phyloP scores from a whole-genome alignment of 805 yeast genomes.

The Hanseniaspora occidentalis region DNA sequence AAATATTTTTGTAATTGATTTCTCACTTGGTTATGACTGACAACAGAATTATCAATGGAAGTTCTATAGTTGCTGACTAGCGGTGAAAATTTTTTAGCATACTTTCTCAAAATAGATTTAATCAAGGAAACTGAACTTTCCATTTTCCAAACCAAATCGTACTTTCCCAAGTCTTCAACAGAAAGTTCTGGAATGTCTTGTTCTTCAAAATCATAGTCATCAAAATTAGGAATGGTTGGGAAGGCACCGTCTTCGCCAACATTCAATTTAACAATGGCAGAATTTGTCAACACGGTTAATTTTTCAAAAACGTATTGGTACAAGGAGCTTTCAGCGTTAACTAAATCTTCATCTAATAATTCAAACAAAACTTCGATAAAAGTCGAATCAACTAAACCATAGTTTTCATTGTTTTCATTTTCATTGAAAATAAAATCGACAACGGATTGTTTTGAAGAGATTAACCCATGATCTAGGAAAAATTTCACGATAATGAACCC shows the following conservation, averaged over 20 bases:
- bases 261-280: conserved; percentile 13
- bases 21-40: conserved; percentile 24
- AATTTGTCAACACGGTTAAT: conserved; percentile 14
- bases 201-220: conserved; percentile 1
- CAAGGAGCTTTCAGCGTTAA: conserved; percentile 11
- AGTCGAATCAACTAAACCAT: conserved; percentile 32
- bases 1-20: conserved; percentile 22
- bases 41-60: conserved; percentile 20
- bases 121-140: conserved; percentile 25
- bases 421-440: conserved; percentile 27
- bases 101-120: conserved; percentile 30
- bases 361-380: conserved; percentile 33
- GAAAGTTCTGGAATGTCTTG: conserved; percentile 18
- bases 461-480: conserved; percentile 33
- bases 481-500: conserved; percentile 49
- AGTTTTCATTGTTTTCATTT: conserved; percentile 21
- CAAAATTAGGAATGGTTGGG: conserved; percentile 9
- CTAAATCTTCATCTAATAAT: conserved; percentile 19
- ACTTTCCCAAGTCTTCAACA: conserved; percentile 19
- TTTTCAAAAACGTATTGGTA: conserved; percentile 21
- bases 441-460: conserved; percentile 31
- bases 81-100: conserved; percentile 30
- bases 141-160: conserved; percentile 32
- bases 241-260: conserved; percentile 10
- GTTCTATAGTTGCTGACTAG: conserved; percentile 23